A percentile compares a stretch with the other conserved stretches of the same genome.
Conservation (phyloP, 1,139 yeast species). For the Magnusiomyces paraingens region DNA sequence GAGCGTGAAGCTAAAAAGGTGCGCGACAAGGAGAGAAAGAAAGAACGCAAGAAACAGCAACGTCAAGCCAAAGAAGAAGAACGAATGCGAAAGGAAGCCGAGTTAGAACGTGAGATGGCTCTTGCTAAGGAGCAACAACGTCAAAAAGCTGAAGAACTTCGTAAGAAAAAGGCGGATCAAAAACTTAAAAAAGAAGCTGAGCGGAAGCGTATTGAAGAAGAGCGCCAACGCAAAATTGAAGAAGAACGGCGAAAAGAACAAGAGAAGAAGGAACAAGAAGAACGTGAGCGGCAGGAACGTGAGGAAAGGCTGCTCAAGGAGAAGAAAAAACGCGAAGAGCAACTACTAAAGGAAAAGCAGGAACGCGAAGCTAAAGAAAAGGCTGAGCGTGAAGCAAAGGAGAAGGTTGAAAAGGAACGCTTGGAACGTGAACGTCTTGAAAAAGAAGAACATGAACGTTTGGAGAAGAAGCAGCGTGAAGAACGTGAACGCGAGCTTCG, state of each 20-base stretch:
- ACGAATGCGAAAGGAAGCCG: conserved; percentile 52
- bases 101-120: conserved; percentile 45
- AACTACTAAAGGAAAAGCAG: conserved; percentile 16
- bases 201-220: conserved; percentile 32
- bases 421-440: conserved; percentile 17
- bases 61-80: conserved; percentile 76
- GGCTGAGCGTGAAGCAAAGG: conserved; percentile 18
- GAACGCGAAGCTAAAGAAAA: conserved; percentile 10
- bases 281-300: conserved; percentile 39
- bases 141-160: conserved; percentile 50
- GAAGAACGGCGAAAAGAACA: conserved; percentile 40
- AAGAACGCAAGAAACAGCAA: conserved; percentile 66
- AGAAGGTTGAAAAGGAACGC: conserved; percentile 16
- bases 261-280: conserved; percentile 34
- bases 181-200: conserved; percentile 44
- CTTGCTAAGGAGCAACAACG: conserved; percentile 41
- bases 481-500: conserved; percentile 8
- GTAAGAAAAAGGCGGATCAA: conserved; percentile 45
- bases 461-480: conserved; percentile 10
- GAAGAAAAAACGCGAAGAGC: conserved; percentile 32
- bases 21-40: conserved; percentile 67
- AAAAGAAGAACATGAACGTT: conserved; percentile 7
- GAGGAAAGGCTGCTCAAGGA: conserved; percentile 33
- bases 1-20: conserved; percentile 68
- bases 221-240: conserved; percentile 29